Conservation (phyloP, 352 stramenopile species). For the Blastocystis sp. region DNA sequence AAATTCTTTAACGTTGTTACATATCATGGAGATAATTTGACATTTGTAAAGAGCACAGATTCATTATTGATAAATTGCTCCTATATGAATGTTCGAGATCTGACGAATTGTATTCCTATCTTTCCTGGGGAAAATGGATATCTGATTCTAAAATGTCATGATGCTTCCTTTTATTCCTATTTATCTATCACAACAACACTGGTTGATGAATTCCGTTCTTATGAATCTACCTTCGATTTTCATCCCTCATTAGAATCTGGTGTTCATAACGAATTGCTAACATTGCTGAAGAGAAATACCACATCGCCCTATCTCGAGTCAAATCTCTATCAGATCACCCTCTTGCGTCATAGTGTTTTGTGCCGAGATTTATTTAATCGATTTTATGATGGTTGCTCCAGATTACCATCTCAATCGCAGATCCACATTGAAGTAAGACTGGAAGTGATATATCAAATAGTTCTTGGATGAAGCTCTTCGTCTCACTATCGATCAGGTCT, state of each 20-base stretch:
- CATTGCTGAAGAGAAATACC: background rate
- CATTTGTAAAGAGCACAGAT: conserved; percentile 27
- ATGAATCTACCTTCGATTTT: conserved; percentile 25
- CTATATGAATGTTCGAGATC: conserved; percentile 11
- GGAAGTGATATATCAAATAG: background rate
- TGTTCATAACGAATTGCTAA: background rate
- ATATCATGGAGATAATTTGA: conserved; percentile 11
- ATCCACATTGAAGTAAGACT: background rate
- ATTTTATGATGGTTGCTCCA: conserved; percentile 16
- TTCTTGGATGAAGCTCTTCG: background rate
- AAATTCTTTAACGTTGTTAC: conserved; percentile 16
- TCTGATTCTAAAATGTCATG: conserved; percentile 21
- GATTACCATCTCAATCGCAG: background rate
- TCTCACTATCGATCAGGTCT: background rate
- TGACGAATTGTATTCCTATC: conserved; percentile 1
- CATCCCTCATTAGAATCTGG: background rate
- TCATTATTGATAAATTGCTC: conserved; percentile 9
- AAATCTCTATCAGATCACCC: background rate
- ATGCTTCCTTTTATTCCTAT: conserved; percentile 55
- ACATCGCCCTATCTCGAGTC: background rate
- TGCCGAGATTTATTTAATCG: background rate
- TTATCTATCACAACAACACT: conserved; percentile 1
- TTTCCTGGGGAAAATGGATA: conserved; percentile 4
- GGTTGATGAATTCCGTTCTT: conserved; percentile 9
- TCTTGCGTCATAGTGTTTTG: background rate